Conservation (phyloP, 2,329 filamentous ascomycete species). For the Aquanectria penicillioides region DNA sequence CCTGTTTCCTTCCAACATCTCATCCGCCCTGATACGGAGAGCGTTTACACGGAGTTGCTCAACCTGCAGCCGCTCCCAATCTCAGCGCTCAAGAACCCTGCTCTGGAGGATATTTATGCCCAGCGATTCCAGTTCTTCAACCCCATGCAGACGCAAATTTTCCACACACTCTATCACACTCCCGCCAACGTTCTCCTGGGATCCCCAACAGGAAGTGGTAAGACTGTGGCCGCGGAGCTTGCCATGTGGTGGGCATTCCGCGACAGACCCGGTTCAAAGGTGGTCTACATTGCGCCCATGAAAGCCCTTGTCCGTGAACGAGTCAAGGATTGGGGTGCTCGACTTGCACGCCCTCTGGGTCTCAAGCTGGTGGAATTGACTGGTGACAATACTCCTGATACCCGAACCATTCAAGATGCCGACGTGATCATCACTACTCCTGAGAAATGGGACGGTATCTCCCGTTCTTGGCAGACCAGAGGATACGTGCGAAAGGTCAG, state of each 20-base stretch:
- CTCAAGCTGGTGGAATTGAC: conserved; percentile 95
- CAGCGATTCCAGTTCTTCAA: conserved; percentile 97
- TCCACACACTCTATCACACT: conserved; percentile 95
- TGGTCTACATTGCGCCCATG: conserved; percentile 99
- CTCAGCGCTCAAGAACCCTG: conserved; percentile 85
- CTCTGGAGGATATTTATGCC: conserved; percentile 87
- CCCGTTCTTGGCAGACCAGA: conserved; percentile 97
- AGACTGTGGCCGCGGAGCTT: conserved; percentile 94
- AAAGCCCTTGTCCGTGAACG: conserved; percentile 96
- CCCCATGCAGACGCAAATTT: conserved; percentile 99
- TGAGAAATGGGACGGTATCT: conserved; percentile 99
- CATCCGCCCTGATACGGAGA: conserved; percentile 96
- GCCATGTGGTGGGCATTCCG: conserved; percentile 99
- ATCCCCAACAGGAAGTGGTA: conserved; percentile 95
- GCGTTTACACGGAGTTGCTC: conserved; percentile 93
- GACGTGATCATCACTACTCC: conserved; percentile 99
- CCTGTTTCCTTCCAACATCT: conserved; percentile 98
- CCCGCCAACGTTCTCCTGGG: conserved; percentile 91
- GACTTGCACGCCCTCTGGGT: conserved; percentile 84
- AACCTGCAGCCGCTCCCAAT: conserved; percentile 92
- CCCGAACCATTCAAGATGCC: conserved; percentile 91
- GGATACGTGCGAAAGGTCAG: conserved; percentile 95
- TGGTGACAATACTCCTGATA: conserved; percentile 96
- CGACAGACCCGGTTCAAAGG: conserved; percentile 92
- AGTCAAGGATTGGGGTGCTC: conserved; percentile 91